phyloP scores from a whole-genome alignment of 371 early-diverging fungal genomes.

The Circinella minor region DNA sequence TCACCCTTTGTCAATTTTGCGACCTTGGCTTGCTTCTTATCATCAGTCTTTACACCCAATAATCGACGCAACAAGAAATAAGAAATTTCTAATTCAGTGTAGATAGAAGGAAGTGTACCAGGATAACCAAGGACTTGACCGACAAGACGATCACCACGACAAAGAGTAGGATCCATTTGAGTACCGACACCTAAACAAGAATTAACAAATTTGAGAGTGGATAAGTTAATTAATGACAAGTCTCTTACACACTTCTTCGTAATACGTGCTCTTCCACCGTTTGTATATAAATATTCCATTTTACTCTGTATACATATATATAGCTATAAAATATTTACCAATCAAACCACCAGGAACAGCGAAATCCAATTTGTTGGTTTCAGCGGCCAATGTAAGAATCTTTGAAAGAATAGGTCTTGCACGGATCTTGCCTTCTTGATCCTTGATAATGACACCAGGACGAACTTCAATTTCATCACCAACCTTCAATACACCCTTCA shows the following conservation, averaged over 20 bases:
- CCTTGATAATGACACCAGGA: slow-evolving; percentile 98
- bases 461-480: slow-evolving; percentile 99
- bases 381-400: slow-evolving; percentile 94
- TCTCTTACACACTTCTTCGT: no score
- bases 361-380: slow-evolving; percentile 93
- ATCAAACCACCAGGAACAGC: slow-evolving; percentile 99
- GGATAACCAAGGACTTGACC: slow-evolving; percentile 99
- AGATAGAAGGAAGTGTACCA: slow-evolving; percentile 96
- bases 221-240: no score
- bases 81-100: slow-evolving; percentile 95
- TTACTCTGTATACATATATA: slow-evolving; percentile 1
- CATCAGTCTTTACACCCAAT: slow-evolving; percentile 95
- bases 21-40: slow-evolving; percentile 96
- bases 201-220: no score
- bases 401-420: slow-evolving; percentile 95
- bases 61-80: slow-evolving; percentile 98
- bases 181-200: slow-evolving; percentile 90
- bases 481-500: slow-evolving; percentile 94
- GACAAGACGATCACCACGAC: slow-evolving; percentile 98
- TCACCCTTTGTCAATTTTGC: slow-evolving; percentile 95
- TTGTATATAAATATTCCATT: background rate
- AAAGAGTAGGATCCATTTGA: slow-evolving; percentile 97
- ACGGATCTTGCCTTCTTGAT: slow-evolving; percentile 85
- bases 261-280: no score
- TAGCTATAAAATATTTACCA: slow-evolving; percentile 44